These are phyloP conservation scores for Saccharum officinarum DNA, from an alignment of 176 grass and related monocot genomes.

Conservation along the genomic window DNA sequence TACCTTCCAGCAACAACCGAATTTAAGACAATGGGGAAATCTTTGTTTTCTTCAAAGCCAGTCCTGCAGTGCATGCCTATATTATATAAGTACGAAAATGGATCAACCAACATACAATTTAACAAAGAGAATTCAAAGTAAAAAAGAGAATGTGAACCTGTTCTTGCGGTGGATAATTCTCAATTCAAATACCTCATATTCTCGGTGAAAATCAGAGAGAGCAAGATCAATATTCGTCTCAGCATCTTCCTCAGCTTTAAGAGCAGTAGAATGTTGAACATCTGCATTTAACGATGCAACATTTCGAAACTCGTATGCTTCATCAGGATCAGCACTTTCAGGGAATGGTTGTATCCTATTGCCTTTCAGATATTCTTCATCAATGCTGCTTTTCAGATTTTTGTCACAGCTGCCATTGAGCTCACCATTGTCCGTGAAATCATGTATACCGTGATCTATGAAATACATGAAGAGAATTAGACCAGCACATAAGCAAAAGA, in stretches of 20 bases:
- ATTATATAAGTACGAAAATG: constrained; percentile 54
- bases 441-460: constrained; percentile 36
- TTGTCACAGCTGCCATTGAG: constrained; percentile 29
- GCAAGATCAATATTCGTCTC: constrained; percentile 58
- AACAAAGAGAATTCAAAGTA: constrained; percentile 2
- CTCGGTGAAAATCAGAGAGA: constrained; percentile 59
- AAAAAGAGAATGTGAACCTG: constrained; percentile 69
- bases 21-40: constrained; percentile 80
- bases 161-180: constrained; percentile 99
- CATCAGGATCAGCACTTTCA: constrained; percentile 48
- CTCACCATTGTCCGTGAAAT: constrained; percentile 25
- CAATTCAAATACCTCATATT: constrained; percentile 96
- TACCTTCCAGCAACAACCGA: constrained; percentile 93
- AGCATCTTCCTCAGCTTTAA: constrained; percentile 50
- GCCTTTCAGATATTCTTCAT: constrained; percentile 51
- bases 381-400: constrained; percentile 38
- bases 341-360: constrained; percentile 49
- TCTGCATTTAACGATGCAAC: constrained; percentile 38
- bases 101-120: constrained; percentile 26
- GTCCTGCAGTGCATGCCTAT: constrained; percentile 64
- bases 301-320: constrained; percentile 49
- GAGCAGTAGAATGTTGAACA: constrained; percentile 35
- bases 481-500: neutral
- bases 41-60: constrained; percentile 98
- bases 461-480: constrained; percentile 31